These are phyloP conservation scores for Isatis lusitanica DNA, from an alignment of 441 rosid species.

Conservation along the genomic window DNA sequence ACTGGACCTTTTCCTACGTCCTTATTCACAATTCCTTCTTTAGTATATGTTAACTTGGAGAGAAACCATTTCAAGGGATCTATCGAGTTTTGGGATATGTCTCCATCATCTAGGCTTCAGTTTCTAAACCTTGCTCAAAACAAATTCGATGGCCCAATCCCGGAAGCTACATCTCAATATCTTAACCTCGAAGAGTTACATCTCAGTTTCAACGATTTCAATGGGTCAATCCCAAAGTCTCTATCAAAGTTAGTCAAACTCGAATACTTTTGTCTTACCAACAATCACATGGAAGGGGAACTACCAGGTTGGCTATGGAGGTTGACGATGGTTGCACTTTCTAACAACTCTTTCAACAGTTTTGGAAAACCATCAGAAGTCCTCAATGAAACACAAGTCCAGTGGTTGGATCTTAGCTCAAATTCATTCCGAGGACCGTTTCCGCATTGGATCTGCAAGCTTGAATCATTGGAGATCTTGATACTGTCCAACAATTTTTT, in stretches of 20 bases:
- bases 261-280: not conserved
- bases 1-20: not conserved
- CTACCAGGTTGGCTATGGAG: not conserved
- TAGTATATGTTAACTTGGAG: rapidly evolving
- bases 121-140: not conserved
- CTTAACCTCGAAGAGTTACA: not conserved
- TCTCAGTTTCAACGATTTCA: not conserved
- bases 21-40: not conserved
- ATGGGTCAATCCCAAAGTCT: not conserved
- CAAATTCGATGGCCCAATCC: not conserved
- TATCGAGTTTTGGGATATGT: not conserved
- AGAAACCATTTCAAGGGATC: slow-evolving; percentile 5
- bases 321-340: not conserved
- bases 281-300: not conserved
- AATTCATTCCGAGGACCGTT: not conserved
- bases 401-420: not conserved
- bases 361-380: not conserved
- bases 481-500: slow-evolving; percentile 20
- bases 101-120: not conserved
- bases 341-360: not conserved
- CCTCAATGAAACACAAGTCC: not conserved
- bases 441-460: not conserved
- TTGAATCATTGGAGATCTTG: not conserved
- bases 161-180: not conserved
- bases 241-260: not conserved